These are phyloP conservation scores for Fusarium verticillioides DNA, from an alignment of 2,329 filamentous ascomycete genomes.

Conservation along the genomic window DNA sequence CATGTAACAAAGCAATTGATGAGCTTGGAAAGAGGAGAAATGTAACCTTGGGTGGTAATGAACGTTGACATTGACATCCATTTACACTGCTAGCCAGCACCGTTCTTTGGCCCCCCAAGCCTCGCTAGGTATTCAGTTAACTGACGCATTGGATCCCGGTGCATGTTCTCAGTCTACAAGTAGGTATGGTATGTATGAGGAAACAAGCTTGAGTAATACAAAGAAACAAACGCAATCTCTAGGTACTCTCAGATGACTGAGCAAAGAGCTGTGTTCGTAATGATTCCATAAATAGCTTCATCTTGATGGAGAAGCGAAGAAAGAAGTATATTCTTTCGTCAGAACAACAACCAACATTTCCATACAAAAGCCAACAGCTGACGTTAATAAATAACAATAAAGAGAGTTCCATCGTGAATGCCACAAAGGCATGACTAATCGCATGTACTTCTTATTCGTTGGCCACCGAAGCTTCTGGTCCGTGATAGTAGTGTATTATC, in stretches of 20 bases:
- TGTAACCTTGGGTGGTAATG: constrained; percentile 22
- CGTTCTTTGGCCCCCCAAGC: not conserved
- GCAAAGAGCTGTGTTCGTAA: not conserved
- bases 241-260: not conserved
- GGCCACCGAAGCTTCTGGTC: constrained; percentile 38
- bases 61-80: not conserved
- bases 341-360: not conserved
- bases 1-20: constrained; percentile 14
- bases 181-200: not conserved
- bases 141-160: not conserved
- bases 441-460: not conserved
- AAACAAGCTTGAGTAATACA: not conserved
- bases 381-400: not conserved
- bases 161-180: not conserved
- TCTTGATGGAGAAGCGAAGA: not conserved
- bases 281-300: constrained; percentile 9
- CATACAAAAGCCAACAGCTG: not conserved
- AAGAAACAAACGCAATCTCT: constrained; percentile 7
- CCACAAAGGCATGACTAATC: constrained; percentile 30
- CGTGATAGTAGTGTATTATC: constrained; percentile 16
- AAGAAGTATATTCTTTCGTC: not conserved
- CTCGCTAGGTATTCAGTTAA: not conserved
- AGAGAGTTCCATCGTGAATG: not conserved
- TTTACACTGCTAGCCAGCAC: not conserved
- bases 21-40: constrained; percentile 28